Percentiles rank a stretch among this genome's conserved stretches.
These are phyloP conservation scores for Peltaster fructicola DNA, from an alignment of 2,329 filamentous ascomycete species.

Conservation along the genomic window DNA sequence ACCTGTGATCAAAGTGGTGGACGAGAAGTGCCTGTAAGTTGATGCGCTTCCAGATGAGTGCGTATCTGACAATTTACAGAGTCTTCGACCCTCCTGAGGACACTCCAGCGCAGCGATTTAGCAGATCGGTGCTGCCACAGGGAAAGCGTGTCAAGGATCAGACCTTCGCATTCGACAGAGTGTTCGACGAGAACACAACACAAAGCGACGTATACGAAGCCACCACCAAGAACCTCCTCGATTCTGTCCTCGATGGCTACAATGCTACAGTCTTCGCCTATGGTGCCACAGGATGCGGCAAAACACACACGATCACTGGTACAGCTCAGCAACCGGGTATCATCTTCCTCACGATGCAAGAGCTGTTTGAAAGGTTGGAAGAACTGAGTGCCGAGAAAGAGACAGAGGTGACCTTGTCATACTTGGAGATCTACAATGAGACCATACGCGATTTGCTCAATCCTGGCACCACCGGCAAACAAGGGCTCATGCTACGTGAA, in stretches of 20 bases:
- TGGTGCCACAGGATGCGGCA: slow-evolving; percentile 92
- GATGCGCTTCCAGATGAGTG: background rate
- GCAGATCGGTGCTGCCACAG: slow-evolving; percentile 54
- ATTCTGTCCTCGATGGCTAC: slow-evolving; percentile 91
- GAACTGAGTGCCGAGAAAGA: slow-evolving; percentile 73
- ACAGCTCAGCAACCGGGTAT: slow-evolving; percentile 87
- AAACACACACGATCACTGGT: slow-evolving; percentile 89
- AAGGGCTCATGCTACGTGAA: slow-evolving; percentile 78
- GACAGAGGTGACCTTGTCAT: slow-evolving; percentile 81
- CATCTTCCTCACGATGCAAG: slow-evolving; percentile 98
- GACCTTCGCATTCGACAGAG: slow-evolving; percentile 87
- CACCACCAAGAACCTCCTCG: slow-evolving; percentile 74
- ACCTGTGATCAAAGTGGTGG: slow-evolving; percentile 87
- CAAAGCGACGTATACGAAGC: slow-evolving; percentile 91
- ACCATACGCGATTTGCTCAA: slow-evolving; percentile 89
- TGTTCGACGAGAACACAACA: slow-evolving; percentile 88
- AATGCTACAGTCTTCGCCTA: slow-evolving; percentile 99
- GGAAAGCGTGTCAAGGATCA: slow-evolving; percentile 95
- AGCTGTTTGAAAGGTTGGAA: slow-evolving; percentile 89
- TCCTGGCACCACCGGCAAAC: slow-evolving; percentile 64
- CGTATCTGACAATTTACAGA: slow-evolving; percentile 30
- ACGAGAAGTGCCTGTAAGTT: slow-evolving; percentile 82
- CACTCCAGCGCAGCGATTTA: slow-evolving; percentile 76
- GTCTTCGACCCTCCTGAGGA: slow-evolving; percentile 96
- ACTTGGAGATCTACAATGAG: slow-evolving; percentile 98